Evolutionary conservation across 176 grass and related monocot species (phyloP).

Genomic region (Typha latifolia): DNA sequence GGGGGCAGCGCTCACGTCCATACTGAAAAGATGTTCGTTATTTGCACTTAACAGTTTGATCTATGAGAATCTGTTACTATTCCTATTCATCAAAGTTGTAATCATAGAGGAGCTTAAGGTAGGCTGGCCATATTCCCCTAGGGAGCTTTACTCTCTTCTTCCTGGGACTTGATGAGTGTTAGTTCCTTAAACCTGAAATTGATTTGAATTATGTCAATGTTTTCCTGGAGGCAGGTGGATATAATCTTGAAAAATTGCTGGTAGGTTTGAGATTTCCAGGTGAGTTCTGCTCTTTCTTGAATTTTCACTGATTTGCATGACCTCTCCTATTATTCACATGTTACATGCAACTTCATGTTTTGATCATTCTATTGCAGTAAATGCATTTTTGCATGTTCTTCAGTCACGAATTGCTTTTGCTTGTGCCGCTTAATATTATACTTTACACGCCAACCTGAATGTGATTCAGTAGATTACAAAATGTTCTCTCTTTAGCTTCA

Average conservation of each 20-base stretch:
- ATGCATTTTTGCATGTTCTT: too few species aligned
- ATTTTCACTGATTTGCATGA: neutral
- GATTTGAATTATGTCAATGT: conserved; percentile 66
- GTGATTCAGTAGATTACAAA: too few species aligned
- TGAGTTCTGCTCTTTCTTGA: conserved; percentile 51
- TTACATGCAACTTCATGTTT: neutral
- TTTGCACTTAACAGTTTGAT: conserved; percentile 60
- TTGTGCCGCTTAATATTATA: too few species aligned
- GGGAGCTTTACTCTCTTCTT: conserved; percentile 35
- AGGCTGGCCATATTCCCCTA: conserved; percentile 32
- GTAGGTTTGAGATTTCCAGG: conserved; percentile 81
- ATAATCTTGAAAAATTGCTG: conserved; percentile 56
- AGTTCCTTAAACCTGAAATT: conserved; percentile 36
- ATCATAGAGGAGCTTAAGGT: conserved; percentile 60
- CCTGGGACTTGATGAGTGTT: conserved; percentile 30
- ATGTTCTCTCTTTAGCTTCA: too few species aligned
- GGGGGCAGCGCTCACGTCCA: conserved; percentile 72
- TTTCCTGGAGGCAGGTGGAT: conserved; percentile 64
- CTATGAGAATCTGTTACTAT: conserved; percentile 84
- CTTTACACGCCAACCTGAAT: too few species aligned
- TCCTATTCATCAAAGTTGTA: conserved; percentile 30
- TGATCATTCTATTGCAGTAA: too few species aligned
- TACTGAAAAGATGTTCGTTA: conserved; percentile 55
- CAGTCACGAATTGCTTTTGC: too few species aligned
- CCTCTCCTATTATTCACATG: neutral